Evolutionary conservation across 768 basidiomycete species (phyloP), one percentile per base, ranked within the genome.

Genomic region (Dacryopinax primogenitus): DNA sequence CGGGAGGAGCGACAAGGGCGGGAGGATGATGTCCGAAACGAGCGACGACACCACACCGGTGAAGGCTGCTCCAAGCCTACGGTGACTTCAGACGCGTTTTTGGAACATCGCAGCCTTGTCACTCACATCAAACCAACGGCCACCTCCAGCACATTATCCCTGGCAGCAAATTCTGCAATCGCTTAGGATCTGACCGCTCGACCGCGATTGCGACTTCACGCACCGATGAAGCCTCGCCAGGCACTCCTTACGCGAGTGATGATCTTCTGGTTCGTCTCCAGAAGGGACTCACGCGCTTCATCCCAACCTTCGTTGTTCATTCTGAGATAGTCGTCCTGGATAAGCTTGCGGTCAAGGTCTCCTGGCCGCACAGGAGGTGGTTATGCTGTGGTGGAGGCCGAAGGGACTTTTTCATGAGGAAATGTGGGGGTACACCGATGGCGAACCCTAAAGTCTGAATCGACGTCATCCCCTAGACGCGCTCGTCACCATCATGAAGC

Each of bases 121-220:
- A 36, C 47, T 18, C 39, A 66, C 71, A 80, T 78, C 7, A 81
- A 69, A 75, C 79, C 79, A 45, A 80, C 73, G 13, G 79, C 78
- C 35, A 81, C 78, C 68, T 81, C 79, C 1, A 81, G 72, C 11
- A 81, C 79, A 68, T 77, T 79, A 63, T 81, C 79, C 9, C 79
- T 13, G 3, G 26, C 13, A 28, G 51, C 51, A 18, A 58, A 58
- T 11, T 58, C 51, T 58, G 18, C 51, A 32, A 26, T 28, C 13
- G 18, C 32, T 3, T 30, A 6, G 32, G 11, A 23, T 6, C 26
- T 13, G 7, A 18, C 16, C 18, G 18, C n/a, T 36, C 13, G 34
- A n/a, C 37, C 4, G 16, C 16, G 21, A 33, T 12, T 15, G 21
- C 26, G 36, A 18, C 18, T 6, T 12, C 30, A 21, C 63, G 21